Evolutionary conservation across 441 rosid genomes (phyloP).

Genomic region (Metrosideros polymorpha): DNA sequence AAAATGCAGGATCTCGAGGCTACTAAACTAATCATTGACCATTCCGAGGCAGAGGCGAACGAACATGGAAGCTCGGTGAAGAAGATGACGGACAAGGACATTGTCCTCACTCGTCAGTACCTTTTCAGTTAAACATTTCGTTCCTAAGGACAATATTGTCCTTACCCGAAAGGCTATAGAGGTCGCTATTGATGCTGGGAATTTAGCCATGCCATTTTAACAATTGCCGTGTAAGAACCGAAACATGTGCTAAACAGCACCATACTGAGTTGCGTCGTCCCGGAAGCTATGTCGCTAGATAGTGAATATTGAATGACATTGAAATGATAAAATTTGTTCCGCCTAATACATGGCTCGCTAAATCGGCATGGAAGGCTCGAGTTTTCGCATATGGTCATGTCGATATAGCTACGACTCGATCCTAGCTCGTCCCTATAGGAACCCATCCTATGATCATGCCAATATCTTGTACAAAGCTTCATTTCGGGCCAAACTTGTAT

Average conservation of each 20-base stretch:
- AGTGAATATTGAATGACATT: not conserved
- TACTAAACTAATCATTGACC: too few species aligned
- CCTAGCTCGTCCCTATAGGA: not conserved
- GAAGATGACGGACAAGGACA: too few species aligned
- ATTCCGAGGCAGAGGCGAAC: too few species aligned
- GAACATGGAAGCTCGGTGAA: too few species aligned
- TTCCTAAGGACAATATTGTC: not conserved
- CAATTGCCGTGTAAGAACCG: not conserved
- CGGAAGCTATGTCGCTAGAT: not conserved
- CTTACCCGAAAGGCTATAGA: not conserved
- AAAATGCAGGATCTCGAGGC: too few species aligned
- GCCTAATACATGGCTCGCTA: not conserved
- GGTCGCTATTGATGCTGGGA: not conserved
- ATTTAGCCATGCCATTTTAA: not conserved
- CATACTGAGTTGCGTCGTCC: not conserved
- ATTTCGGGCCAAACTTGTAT: not conserved
- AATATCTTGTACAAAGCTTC: not conserved
- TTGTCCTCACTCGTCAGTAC: not conserved
- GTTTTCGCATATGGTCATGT: fast-evolving
- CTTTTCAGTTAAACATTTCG: not conserved
- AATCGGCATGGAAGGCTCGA: not conserved
- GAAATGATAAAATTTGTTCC: too few species aligned
- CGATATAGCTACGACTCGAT: too few species aligned
- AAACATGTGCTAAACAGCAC: not conserved
- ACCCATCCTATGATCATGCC: not conserved